Evolutionary conservation across 164 flowering plant genomes (phyloP), one percentile per base, ranked within the genome.

Genomic region (Stephania cephalantha): DNA sequence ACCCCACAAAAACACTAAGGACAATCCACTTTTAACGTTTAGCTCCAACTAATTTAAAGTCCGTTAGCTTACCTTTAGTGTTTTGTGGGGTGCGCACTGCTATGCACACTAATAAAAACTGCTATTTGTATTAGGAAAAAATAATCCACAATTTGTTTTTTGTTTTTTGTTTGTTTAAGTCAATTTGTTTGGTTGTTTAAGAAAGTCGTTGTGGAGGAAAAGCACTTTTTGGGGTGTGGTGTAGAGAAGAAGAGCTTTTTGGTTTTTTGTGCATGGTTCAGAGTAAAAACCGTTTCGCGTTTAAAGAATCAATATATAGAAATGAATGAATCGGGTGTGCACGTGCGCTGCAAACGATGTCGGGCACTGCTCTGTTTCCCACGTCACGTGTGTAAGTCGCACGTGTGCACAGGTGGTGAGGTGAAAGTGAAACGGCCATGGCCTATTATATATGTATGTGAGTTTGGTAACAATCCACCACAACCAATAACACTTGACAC

Each of bases 391-490:
- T 61, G 66, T n/a, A 17, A 20, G 66, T 7, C 25, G 8, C 66
- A 20, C 66, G n/a, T 18, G 7, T 61, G 66, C 20, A 8, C n/a
- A 18, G 66, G 29, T 61, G 66, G 29, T 61, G 66, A 61, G 20
- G 66, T 61, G 66, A 61, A 61, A 61, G 66, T 61, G 66, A 61
- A 61, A 61, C 66, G 66, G 66, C 66, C 25, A 6, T 13, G 20
- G 22, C 58, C 17, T 9, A 9, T 15, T 25, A 25, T 25, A 9
- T 15, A 52, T 15, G 58, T 4, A 20, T 3, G n/a, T 18, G 7
- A 61, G 66, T 61, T 61, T 61, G 66, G 66, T 61, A 61, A 61
- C 29, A 25, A 61, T 61, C 66, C 66, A 58, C 20, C 53, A 50
- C 55, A 2, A 35, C 42, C 42, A 35, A 1, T 3, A 31, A 35